phyloP scores from a whole-genome alignment of 148 eudicot species.

The Rhododendron ferrugineum region DNA sequence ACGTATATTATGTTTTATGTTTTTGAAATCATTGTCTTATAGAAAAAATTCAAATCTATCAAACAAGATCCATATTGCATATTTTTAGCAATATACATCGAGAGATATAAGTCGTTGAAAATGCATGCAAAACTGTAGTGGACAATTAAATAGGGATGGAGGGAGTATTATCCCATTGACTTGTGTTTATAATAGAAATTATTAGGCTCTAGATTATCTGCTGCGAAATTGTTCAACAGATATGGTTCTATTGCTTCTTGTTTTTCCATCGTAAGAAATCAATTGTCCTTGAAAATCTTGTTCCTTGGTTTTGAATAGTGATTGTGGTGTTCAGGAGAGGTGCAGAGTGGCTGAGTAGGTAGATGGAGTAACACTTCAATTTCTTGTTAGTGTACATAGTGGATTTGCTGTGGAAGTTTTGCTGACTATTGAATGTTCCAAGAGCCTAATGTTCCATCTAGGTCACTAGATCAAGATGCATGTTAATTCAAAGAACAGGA shows the following conservation, averaged over 20 bases:
- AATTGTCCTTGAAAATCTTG: neutral
- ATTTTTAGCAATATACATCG: too few species aligned
- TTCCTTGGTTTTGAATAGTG: neutral
- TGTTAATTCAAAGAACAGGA: neutral
- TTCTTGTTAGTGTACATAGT: neutral
- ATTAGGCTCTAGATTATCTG: neutral
- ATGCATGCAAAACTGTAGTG: too few species aligned
- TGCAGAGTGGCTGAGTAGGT: neutral
- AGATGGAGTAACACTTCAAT: neutral
- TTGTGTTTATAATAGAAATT: neutral
- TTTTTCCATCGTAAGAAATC: neutral
- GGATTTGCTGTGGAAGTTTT: neutral
- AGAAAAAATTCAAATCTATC: too few species aligned
- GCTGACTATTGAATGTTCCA: neutral
- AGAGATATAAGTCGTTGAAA: too few species aligned
- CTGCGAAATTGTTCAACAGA: neutral
- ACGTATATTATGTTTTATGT: too few species aligned
- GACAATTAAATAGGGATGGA: too few species aligned
- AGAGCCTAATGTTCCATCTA: neutral
- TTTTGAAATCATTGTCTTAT: too few species aligned
- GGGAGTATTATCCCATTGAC: neutral
- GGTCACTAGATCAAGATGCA: neutral
- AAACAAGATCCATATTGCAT: too few species aligned
- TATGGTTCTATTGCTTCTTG: neutral
- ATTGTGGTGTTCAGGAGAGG: neutral